Percentiles rank a stretch among this genome's conserved stretches.
Conservation (phyloP, 495 filamentous ascomycete species). For the Pyronema omphalodes region DNA sequence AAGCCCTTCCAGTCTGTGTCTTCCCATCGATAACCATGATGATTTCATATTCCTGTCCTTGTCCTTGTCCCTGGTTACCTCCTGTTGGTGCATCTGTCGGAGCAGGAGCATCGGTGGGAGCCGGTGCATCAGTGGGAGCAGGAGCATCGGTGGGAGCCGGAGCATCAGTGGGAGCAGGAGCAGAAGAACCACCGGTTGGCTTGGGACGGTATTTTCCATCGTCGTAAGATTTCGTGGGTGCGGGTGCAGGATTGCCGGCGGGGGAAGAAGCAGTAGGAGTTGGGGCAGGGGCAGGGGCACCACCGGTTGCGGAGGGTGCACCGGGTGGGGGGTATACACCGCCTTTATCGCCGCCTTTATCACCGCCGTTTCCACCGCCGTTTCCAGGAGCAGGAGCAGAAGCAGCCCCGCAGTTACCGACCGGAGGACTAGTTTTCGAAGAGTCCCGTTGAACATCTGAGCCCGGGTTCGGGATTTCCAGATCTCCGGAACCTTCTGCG, state of each 20-base stretch:
- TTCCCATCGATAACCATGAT: neutral
- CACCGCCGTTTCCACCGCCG: neutral
- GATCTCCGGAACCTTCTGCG: neutral
- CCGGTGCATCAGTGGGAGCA: neutral
- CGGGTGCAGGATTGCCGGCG: neutral
- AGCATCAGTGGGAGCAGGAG: neutral
- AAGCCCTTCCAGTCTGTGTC: neutral
- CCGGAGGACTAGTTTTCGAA: neutral
- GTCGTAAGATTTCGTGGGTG: neutral
- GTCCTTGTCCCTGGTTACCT: neutral
- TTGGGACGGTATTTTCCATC: neutral
- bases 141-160: neutral
- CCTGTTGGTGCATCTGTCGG: neutral
- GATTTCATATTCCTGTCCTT: neutral
- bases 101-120: neutral
- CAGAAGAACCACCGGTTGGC: neutral
- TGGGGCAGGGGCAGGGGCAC: neutral
- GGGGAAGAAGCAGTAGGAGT: neutral
- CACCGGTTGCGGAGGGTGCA: neutral
- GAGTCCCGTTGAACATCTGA: neutral
- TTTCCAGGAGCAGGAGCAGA: neutral
- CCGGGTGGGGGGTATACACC: neutral
- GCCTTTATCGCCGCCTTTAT: neutral
- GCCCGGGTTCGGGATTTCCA: constrained; percentile 17
- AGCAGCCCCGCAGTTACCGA: neutral